Evolutionary conservation across 495 filamentous ascomycete species (phyloP).

Genomic region (Daldinia childiae): DNA sequence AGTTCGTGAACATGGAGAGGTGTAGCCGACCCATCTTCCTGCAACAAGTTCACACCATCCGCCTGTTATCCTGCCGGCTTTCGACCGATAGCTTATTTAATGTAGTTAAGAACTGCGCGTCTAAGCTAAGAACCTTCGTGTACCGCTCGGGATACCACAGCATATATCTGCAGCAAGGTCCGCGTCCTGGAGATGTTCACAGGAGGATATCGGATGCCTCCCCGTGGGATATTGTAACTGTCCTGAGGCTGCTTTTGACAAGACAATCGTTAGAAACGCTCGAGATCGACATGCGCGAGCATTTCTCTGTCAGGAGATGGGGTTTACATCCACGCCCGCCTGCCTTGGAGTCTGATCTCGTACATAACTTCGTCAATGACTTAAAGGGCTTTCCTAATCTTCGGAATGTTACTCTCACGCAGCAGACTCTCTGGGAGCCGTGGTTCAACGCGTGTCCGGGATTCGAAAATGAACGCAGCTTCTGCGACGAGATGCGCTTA

Average conservation of each 20-base stretch:
- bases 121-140: neutral
- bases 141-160: neutral
- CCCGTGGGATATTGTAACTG: neutral
- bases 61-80: neutral
- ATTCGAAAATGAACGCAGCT: neutral
- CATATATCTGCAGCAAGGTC: neutral
- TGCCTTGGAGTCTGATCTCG: no score
- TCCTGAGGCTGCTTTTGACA: neutral
- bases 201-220: neutral
- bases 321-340: no score
- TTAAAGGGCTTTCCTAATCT: neutral
- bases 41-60: neutral
- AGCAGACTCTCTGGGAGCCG: conserved; percentile 13
- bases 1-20: neutral
- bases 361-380: neutral
- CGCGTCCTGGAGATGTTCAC: no score
- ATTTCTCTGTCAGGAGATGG: neutral
- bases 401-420: neutral
- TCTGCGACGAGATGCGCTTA: neutral
- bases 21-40: neutral
- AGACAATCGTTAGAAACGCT: neutral
- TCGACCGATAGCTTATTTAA: no score
- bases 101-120: neutral
- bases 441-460: neutral
- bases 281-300: conserved; percentile 12